These are phyloP conservation scores for Senna tora DNA, from an alignment of 306 rosid species.

Conservation along the genomic window DNA sequence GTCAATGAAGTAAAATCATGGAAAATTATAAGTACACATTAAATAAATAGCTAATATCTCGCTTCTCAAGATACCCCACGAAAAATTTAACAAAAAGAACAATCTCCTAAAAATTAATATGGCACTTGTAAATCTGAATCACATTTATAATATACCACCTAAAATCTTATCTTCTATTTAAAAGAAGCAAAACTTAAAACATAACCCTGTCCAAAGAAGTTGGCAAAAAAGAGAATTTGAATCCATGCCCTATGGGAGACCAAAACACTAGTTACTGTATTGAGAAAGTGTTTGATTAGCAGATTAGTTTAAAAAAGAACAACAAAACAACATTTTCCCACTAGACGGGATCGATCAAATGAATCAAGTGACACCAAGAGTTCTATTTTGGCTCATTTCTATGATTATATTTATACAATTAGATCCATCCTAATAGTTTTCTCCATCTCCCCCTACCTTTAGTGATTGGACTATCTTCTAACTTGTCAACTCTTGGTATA, in stretches of 20 bases:
- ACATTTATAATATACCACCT: not conserved
- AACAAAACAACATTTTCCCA: too few relatives aligned
- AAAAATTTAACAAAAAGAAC: not conserved
- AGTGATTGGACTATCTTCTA: too few relatives aligned
- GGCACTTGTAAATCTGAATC: slow-evolving; percentile 18
- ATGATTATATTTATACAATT: too few relatives aligned
- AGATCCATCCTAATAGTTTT: too few relatives aligned
- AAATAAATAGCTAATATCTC: slow-evolving; percentile 14
- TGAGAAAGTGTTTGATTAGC: slow-evolving; percentile 14
- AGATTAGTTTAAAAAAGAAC: not conserved
- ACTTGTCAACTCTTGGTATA: too few relatives aligned
- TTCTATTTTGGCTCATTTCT: too few relatives aligned
- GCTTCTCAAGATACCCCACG: not conserved
- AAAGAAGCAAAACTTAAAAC: not conserved
- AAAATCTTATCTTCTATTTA: slow-evolving; percentile 7
- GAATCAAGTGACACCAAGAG: too few relatives aligned
- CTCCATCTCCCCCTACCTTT: too few relatives aligned
- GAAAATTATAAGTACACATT: slow-evolving; percentile 8
- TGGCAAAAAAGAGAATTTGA: slow-evolving; percentile 7
- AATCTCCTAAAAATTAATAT: slow-evolving; percentile 5
- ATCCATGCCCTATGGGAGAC: not conserved
- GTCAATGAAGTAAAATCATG: slow-evolving; percentile 33
- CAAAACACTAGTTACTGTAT: slow-evolving; percentile 7
- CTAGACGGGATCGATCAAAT: too few relatives aligned
- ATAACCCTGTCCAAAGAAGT: slow-evolving; percentile 4